These are phyloP conservation scores for Coemansia pectinata DNA, from an alignment of 192 early-diverging fungal species.

Conservation along the genomic window DNA sequence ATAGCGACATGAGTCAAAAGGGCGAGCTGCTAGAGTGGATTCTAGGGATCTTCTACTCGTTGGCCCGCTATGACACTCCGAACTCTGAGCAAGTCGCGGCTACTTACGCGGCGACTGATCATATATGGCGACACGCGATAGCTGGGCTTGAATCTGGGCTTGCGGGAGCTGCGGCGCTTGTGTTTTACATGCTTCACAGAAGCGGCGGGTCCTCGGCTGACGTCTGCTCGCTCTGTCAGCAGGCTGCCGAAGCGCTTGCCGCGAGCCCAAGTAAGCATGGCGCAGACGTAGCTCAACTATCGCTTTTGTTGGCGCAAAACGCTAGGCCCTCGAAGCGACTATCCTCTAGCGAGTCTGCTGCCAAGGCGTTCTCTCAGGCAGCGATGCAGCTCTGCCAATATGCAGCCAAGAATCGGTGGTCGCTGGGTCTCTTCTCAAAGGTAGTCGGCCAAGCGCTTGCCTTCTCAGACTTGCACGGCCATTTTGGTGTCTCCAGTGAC, in stretches of 20 bases:
- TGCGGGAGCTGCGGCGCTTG: constrained; percentile 31
- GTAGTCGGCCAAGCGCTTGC: constrained; percentile 1
- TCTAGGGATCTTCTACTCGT: constrained; percentile 25
- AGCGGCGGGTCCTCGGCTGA: background rate
- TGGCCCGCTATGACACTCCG: constrained; percentile 1
- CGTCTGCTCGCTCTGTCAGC: constrained; percentile 24
- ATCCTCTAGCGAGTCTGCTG: constrained; percentile 7
- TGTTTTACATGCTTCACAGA: constrained; percentile 21
- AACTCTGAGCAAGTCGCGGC: background rate
- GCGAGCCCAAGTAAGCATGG: constrained; percentile 5
- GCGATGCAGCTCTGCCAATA: constrained; percentile 25
- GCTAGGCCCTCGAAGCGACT: background rate
- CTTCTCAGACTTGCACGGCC: background rate
- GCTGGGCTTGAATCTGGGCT: constrained; percentile 34
- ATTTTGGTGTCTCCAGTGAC: background rate
- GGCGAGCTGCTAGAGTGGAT: constrained; percentile 38
- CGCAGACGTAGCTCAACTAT: constrained; percentile 16
- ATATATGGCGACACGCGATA: constrained; percentile 40
- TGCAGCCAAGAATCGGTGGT: constrained; percentile 25
- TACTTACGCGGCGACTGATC: background rate
- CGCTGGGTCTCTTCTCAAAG: constrained; percentile 20
- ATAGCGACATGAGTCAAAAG: constrained; percentile 28
- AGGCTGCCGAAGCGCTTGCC: constrained; percentile 35
- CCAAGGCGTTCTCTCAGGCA: constrained; percentile 2
- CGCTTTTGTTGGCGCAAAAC: constrained; percentile 31